phyloP scores from a whole-genome alignment of 1,284 basidiomycete genomes.

The Puccinia polysora region DNA sequence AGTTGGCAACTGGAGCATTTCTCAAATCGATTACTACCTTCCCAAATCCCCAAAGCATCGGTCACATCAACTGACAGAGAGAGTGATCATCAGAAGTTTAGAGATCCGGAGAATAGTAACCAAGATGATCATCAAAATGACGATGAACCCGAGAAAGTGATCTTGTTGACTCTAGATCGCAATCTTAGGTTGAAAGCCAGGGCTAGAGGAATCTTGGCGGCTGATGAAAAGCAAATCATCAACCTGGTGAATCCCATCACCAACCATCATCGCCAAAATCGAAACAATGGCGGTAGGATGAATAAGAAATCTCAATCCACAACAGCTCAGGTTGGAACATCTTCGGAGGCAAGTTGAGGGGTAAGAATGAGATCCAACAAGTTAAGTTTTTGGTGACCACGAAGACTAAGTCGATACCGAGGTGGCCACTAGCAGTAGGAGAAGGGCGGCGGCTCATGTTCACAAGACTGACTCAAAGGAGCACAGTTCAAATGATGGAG shows the following conservation, averaged over 20 bases:
- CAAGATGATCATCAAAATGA: neutral
- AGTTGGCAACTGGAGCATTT: conserved; percentile 90
- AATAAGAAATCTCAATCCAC: no score
- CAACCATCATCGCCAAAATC: neutral
- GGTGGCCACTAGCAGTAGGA: no score
- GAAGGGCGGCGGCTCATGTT: no score
- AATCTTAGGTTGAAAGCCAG: conserved; percentile 57
- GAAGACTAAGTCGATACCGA: no score
- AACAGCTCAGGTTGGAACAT: no score
- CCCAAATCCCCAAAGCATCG: conserved; percentile 50
- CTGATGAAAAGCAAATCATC: conserved; percentile 39
- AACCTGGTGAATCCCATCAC: conserved; percentile 10
- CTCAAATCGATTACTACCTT: conserved; percentile 66
- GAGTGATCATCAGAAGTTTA: neutral
- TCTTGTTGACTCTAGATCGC: conserved; percentile 82
- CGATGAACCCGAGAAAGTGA: conserved; percentile 65
- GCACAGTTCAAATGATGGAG: no score
- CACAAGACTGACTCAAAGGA: no score
- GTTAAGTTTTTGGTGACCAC: no score
- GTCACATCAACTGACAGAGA: neutral
- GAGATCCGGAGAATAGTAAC: neutral
- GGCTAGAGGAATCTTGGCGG: conserved; percentile 38
- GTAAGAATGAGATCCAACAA: no score
- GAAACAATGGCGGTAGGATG: no score
- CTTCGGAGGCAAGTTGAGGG: no score